A percentile compares a stretch with the other conserved stretches of the same genome.
Evolutionary conservation across 306 rosid species (phyloP).

Genomic region (Rosa chinensis): DNA sequence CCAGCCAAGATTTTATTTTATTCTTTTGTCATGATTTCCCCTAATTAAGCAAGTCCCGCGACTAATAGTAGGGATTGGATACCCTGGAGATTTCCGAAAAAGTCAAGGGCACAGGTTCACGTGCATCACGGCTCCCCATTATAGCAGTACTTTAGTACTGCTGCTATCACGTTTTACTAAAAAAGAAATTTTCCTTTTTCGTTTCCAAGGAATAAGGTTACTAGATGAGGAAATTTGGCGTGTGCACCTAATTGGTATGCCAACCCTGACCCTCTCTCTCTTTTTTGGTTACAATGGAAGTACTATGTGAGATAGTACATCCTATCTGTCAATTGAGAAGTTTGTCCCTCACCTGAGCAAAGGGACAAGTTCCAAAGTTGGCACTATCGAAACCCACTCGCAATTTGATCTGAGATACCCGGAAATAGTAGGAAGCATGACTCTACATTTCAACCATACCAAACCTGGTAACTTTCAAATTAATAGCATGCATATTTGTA

Average conservation of each 20-base stretch:
- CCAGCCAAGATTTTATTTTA: too few species aligned
- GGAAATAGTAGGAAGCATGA: not conserved
- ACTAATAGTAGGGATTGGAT: not conserved
- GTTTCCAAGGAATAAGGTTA: slow-evolving; percentile 47
- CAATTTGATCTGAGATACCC: not conserved
- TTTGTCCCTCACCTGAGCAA: slow-evolving; percentile 16
- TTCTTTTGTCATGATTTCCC: not conserved
- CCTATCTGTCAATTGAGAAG: not conserved
- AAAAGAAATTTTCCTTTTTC: slow-evolving; percentile 19
- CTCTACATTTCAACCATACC: not conserved
- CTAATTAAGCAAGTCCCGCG: not conserved
- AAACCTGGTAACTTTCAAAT: not conserved
- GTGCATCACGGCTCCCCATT: not conserved
- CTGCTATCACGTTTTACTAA: not conserved
- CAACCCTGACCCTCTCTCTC: not conserved
- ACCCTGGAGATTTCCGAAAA: not conserved
- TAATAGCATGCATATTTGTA: not conserved
- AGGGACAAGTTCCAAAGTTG: slow-evolving; percentile 9
- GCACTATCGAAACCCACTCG: slow-evolving; percentile 15
- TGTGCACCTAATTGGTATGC: not conserved
- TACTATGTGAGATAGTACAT: not conserved
- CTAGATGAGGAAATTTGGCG: slow-evolving; percentile 44
- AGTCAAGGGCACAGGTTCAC: not conserved
- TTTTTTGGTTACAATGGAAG: too few species aligned
- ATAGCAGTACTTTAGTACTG: not conserved